These are phyloP conservation scores for Pseudevernia furfuracea DNA, from an alignment of 495 filamentous ascomycete species.

Conservation along the genomic window DNA sequence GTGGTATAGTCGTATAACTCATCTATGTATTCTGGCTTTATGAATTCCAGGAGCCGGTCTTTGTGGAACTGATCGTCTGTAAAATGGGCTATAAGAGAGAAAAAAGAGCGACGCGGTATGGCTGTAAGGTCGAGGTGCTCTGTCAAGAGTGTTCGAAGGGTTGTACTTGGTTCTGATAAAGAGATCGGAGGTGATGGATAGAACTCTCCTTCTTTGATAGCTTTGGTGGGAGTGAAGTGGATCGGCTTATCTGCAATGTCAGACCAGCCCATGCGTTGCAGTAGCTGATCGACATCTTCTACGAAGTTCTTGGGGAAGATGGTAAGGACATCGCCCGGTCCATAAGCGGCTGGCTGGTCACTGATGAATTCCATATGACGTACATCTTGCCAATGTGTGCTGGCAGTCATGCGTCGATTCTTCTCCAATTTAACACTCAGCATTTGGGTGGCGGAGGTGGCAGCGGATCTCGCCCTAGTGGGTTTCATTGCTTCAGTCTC, in stretches of 20 bases:
- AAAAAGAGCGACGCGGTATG: constrained; percentile 83
- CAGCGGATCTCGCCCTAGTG: not conserved
- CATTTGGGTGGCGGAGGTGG: not conserved
- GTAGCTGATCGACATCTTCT: constrained; percentile 64
- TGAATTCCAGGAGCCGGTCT: constrained; percentile 77
- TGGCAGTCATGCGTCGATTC: constrained; percentile 69
- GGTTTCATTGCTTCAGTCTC: not conserved
- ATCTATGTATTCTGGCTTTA: constrained; percentile 65
- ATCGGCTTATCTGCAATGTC: constrained; percentile 59
- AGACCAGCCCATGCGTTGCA: constrained; percentile 69
- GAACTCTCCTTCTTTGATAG: constrained; percentile 13
- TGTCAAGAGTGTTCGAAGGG: constrained; percentile 65
- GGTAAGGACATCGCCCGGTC: constrained; percentile 67
- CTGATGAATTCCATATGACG: constrained; percentile 59
- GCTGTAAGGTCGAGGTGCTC: constrained; percentile 82
- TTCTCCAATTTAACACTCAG: constrained; percentile 32
- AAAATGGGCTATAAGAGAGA: constrained; percentile 64
- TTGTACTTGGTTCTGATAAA: constrained; percentile 37
- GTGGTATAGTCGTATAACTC: constrained; percentile 95
- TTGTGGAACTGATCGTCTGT: constrained; percentile 63
- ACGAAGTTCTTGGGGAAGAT: constrained; percentile 84
- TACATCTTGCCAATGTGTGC: constrained; percentile 88
- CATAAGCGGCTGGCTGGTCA: constrained; percentile 37
- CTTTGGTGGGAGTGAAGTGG: constrained; percentile 36
- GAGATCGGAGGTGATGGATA: constrained; percentile 23